Evolutionary conservation across 1,139 yeast genomes (phyloP).

Genomic region (Yamadazyma triangularis): DNA sequence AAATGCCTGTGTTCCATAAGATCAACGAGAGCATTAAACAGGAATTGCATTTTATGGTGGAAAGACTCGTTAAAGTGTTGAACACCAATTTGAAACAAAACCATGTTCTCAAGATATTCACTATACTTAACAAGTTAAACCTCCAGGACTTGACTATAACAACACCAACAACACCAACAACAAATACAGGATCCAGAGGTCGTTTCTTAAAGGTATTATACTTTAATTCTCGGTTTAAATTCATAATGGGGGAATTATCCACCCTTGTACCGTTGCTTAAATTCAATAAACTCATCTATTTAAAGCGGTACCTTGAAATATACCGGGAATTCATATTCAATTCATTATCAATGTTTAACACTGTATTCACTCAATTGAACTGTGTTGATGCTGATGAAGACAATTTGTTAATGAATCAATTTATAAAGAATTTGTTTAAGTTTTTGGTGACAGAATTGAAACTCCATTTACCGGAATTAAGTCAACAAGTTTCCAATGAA

Average conservation of each 20-base stretch:
- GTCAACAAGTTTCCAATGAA: slow-evolving; percentile 5
- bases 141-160: slow-evolving; percentile 10
- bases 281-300: slow-evolving; percentile 55
- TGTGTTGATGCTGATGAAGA: slow-evolving; percentile 19
- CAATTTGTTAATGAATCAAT: slow-evolving; percentile 26
- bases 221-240: slow-evolving; percentile 55
- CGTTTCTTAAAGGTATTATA: slow-evolving; percentile 41
- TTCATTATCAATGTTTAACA: slow-evolving; percentile 60
- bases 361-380: slow-evolving; percentile 45
- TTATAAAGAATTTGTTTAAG: slow-evolving; percentile 27
- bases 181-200: slow-evolving; percentile 9
- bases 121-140: slow-evolving; percentile 50
- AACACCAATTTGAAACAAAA: slow-evolving; percentile 77
- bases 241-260: slow-evolving; percentile 55
- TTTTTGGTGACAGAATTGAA: slow-evolving; percentile 24
- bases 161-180: no score
- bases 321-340: slow-evolving; percentile 79
- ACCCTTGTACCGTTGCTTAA: slow-evolving; percentile 52
- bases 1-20: slow-evolving; percentile 48
- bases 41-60: slow-evolving; percentile 62
- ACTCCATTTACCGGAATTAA: slow-evolving; percentile 23
- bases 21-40: slow-evolving; percentile 52
- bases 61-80: slow-evolving; percentile 62
- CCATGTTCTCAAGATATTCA: slow-evolving; percentile 70
- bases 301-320: slow-evolving; percentile 77